Percentiles rank a stretch among this genome's conserved stretches.
These are phyloP conservation scores for Harrya chromipes DNA, from an alignment of 768 basidiomycete genomes.

Conservation along the genomic window DNA sequence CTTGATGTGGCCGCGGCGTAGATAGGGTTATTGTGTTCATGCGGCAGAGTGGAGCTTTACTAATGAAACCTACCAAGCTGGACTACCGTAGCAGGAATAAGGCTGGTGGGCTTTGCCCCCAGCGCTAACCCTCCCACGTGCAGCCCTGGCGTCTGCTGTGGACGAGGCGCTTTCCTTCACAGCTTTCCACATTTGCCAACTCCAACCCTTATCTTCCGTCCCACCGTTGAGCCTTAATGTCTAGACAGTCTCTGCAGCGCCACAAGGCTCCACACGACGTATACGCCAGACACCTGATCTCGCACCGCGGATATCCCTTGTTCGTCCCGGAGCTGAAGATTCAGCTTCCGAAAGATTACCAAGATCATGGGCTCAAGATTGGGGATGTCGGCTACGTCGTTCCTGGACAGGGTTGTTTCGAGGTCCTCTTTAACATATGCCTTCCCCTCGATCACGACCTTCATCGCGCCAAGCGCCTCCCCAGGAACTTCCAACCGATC, in stretches of 20 bases:
- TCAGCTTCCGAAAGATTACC: neutral
- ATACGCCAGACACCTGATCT: neutral
- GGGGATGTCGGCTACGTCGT: constrained; percentile 1
- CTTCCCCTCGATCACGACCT: neutral
- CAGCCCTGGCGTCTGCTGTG: no score
- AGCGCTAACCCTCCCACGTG: no score
- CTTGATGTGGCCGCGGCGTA: no score
- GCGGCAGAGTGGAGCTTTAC: no score
- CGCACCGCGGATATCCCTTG: neutral
- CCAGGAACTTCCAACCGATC: neutral
- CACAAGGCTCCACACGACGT: neutral
- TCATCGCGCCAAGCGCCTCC: neutral
- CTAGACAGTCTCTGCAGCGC: neutral
- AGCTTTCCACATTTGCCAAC: neutral
- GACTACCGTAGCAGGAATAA: no score
- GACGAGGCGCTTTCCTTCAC: neutral
- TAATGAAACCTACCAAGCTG: no score
- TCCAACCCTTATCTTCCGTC: no score
- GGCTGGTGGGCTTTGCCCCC: no score
- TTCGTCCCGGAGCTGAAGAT: neutral
- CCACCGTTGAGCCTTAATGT: neutral
- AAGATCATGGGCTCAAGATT: neutral
- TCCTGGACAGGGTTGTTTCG: neutral
- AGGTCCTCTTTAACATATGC: neutral
- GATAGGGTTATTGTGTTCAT: no score